Evolutionary conservation across 2,329 filamentous ascomycete species (phyloP).

Genomic region (Ambrosiella cleistominuta): DNA sequence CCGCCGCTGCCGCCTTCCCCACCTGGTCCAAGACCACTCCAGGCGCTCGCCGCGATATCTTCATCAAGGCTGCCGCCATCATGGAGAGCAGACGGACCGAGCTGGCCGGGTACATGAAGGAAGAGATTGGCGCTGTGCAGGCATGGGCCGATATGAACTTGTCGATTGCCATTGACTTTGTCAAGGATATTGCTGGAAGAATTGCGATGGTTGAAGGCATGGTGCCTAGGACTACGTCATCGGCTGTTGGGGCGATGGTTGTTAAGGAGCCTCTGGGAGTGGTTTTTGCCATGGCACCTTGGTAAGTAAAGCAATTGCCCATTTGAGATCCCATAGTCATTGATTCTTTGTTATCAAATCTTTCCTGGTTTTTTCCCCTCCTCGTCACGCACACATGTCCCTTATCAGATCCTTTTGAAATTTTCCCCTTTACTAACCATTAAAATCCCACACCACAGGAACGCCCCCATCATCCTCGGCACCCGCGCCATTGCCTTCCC

Average conservation of each 20-base stretch:
- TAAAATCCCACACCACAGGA: constrained; percentile 23
- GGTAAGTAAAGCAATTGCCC: constrained; percentile 31
- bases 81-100: constrained; percentile 43
- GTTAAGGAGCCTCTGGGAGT: constrained; percentile 65
- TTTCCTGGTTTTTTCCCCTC: too few relatives aligned
- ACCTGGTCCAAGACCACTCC: constrained; percentile 50
- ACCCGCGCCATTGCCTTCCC: constrained; percentile 40
- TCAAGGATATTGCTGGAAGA: constrained; percentile 28
- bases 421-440: background rate
- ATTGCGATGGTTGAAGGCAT: constrained; percentile 23
- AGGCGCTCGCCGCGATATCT: constrained; percentile 45
- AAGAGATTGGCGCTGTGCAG: constrained; percentile 27
- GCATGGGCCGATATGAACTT: constrained; percentile 27
- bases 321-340: background rate
- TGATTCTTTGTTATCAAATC: too few relatives aligned
- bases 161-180: constrained; percentile 20
- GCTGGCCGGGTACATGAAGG: constrained; percentile 38
- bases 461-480: constrained; percentile 38
- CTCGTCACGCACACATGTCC: too few relatives aligned
- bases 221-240: constrained; percentile 20
- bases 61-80: constrained; percentile 51
- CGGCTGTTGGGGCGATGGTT: constrained; percentile 37
- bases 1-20: constrained; percentile 49
- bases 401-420: background rate
- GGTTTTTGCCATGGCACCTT: constrained; percentile 62